These are phyloP conservation scores for Bretschneidera sinensis DNA, from an alignment of 345 rosid genomes.

Conservation along the genomic window DNA sequence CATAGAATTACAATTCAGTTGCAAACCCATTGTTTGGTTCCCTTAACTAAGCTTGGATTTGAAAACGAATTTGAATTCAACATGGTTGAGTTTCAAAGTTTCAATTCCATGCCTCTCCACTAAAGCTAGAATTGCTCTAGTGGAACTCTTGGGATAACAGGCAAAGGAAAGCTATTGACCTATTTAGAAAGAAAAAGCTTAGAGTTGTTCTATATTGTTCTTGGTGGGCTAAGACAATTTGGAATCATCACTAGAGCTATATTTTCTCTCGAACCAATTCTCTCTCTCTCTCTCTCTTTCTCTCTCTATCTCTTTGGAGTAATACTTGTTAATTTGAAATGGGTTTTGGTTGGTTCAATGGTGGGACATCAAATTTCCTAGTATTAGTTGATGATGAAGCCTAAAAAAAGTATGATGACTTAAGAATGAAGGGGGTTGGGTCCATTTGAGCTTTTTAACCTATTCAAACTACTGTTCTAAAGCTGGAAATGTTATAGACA, in stretches of 20 bases:
- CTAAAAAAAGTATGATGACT: constrained; percentile 15
- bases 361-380: constrained; percentile 26
- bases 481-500: constrained; percentile 31
- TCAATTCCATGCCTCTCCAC: too few species aligned
- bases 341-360: constrained; percentile 13
- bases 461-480: constrained; percentile 35
- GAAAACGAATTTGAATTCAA: too few species aligned
- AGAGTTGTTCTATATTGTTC: constrained; percentile 75
- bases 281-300: background rate
- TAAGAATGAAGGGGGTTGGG: too few species aligned
- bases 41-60: too few species aligned
- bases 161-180: constrained; percentile 73
- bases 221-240: constrained; percentile 96
- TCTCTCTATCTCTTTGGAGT: too few species aligned
- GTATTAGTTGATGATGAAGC: constrained; percentile 24
- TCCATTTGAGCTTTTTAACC: too few species aligned
- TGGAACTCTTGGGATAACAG: constrained; percentile 28
- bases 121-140: too few species aligned
- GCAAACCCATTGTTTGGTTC: too few species aligned
- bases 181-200: constrained; percentile 68
- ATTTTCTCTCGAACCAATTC: constrained; percentile 84
- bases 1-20: too few species aligned
- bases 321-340: background rate
- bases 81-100: too few species aligned
- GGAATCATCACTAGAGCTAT: constrained; percentile 96